phyloP scores from a whole-genome alignment of 768 basidiomycete species.

The Lactarius pseudohatsudake region DNA sequence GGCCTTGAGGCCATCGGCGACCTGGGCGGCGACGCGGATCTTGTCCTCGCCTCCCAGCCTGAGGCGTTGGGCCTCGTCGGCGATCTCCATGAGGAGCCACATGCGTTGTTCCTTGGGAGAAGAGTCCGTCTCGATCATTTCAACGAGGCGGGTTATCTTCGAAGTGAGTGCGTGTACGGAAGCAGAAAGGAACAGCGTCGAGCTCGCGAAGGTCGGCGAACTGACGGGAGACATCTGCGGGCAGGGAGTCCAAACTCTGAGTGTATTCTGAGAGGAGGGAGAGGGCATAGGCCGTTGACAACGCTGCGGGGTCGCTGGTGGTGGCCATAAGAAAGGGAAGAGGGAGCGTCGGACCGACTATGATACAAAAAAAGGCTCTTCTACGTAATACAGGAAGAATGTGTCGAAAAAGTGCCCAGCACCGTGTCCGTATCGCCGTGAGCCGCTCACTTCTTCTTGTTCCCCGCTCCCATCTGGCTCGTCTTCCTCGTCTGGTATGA shows the following conservation, averaged over 20 bases:
- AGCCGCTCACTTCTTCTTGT: slow-evolving; percentile 23
- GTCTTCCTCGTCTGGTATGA: slow-evolving; percentile 6
- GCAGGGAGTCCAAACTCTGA: slow-evolving; percentile 91
- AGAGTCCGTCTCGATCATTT: slow-evolving; percentile 67
- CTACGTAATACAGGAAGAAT: neutral
- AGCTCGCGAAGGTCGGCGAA: slow-evolving; percentile 97
- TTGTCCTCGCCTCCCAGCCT: slow-evolving; percentile 97
- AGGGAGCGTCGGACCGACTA: neutral
- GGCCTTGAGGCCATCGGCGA: slow-evolving; percentile 80
- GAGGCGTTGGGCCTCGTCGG: slow-evolving; percentile 88
- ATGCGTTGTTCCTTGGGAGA: slow-evolving; percentile 71
- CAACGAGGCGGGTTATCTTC: slow-evolving; percentile 73
- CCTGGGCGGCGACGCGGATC: slow-evolving; percentile 89
- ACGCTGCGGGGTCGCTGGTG: slow-evolving; percentile 35
- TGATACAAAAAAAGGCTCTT: slow-evolving; percentile 2
- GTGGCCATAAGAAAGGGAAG: neutral
- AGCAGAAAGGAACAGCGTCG: slow-evolving; percentile 94
- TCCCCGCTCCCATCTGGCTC: neutral
- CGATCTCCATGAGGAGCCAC: slow-evolving; percentile 86
- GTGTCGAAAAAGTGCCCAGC: slow-evolving; percentile 2
- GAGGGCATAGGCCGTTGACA: slow-evolving; percentile 57
- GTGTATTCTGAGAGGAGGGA: slow-evolving; percentile 78
- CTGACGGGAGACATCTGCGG: slow-evolving; percentile 89
- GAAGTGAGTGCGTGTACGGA: slow-evolving; percentile 79
- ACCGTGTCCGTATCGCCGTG: neutral